Evolutionary conservation across 805 yeast species (phyloP), one percentile per base, ranked within the genome.

Genomic region (Maudiozyma barnettii): DNA sequence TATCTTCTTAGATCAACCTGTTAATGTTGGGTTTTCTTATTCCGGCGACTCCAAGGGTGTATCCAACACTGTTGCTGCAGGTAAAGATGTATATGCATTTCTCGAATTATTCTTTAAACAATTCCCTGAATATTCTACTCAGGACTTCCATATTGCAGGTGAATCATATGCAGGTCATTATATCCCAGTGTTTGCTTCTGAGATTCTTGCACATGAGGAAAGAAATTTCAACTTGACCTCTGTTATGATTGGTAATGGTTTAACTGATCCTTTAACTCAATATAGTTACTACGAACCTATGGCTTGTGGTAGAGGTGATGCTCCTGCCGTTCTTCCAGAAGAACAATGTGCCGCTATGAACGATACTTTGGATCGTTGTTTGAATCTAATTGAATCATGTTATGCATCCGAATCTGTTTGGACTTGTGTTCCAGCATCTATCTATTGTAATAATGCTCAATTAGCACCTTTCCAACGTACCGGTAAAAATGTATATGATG

Each of bases 151-250:
- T 54, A 67, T 93, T 35, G 95, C 96, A 0, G 99, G 99, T 36
- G 99, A 93, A 69, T 85, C 95, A 51, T 93, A 84, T 66, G 99
- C 99, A 1, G 99, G 99, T 20, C 98, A 93, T 62, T 90, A 91
- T 68, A 84, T 90, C 54, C 99, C 99, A 19, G 85, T 77, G 9
- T 85, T 89, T 67, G 95, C 95, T 7, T 64, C 77, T 49, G 95
- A 87, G 65, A 87, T 89, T 56, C 69, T 86, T 57, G 70, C 77
- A 37, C 87, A 84, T 58, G 72, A 76, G 21, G 63, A 81, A 60
- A 69, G 79, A 54, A 61, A 67, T 57, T 82, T 82, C 67, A 75
- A 84, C 57, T 74, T 87, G 58, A 72, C 82, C 5, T 85, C 95
- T 2, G 82, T 88, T 12, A 64, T 89, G 68, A 87, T 89, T 60